These are phyloP conservation scores for Aspergillus saccharolyticus DNA, from an alignment of 495 filamentous ascomycete species.

Conservation along the genomic window DNA sequence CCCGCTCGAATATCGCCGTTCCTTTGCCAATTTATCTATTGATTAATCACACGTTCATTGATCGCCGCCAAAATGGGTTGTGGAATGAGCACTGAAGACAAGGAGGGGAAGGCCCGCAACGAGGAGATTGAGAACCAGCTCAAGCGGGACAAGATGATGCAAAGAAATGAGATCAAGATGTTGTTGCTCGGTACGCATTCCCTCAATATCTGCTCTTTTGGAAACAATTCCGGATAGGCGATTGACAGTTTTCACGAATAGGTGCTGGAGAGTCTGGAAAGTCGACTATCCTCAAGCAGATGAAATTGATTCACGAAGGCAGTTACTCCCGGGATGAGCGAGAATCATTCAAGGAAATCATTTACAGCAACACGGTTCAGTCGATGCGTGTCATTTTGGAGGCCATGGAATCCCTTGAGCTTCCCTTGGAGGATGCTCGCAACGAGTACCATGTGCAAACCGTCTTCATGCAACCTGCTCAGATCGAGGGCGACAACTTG, in stretches of 20 bases:
- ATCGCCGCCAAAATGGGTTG: conserved; percentile 84
- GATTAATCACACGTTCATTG: conserved; percentile 14
- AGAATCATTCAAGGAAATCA: conserved; percentile 81
- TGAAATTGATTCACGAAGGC: conserved; percentile 66
- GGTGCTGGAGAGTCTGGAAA: conserved; percentile 99
- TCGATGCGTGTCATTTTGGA: conserved; percentile 95
- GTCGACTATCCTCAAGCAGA: conserved; percentile 98
- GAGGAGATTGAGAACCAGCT: conserved; percentile 99
- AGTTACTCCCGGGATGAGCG: conserved; percentile 54
- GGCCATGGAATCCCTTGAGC: conserved; percentile 90
- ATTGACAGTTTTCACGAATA: conserved; percentile 32
- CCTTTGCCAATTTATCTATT: conserved; percentile 13
- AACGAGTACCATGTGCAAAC: conserved; percentile 94
- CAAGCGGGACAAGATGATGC: conserved; percentile 91
- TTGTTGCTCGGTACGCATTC: conserved; percentile 78
- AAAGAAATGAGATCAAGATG: conserved; percentile 99
- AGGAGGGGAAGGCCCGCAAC: conserved; percentile 99
- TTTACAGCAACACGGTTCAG: conserved; percentile 96
- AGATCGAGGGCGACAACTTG: conserved; percentile 92
- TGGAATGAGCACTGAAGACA: conserved; percentile 99
- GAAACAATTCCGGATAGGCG: conserved; percentile 4
- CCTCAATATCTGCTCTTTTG: background rate
- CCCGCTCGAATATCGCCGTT: conserved; percentile 1
- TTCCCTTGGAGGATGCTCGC: conserved; percentile 79
- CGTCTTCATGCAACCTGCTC: conserved; percentile 91